Evolutionary conservation across 2,329 filamentous ascomycete genomes (phyloP), one percentile per base, ranked within the genome.

Genomic region (Beauveria sp.): DNA sequence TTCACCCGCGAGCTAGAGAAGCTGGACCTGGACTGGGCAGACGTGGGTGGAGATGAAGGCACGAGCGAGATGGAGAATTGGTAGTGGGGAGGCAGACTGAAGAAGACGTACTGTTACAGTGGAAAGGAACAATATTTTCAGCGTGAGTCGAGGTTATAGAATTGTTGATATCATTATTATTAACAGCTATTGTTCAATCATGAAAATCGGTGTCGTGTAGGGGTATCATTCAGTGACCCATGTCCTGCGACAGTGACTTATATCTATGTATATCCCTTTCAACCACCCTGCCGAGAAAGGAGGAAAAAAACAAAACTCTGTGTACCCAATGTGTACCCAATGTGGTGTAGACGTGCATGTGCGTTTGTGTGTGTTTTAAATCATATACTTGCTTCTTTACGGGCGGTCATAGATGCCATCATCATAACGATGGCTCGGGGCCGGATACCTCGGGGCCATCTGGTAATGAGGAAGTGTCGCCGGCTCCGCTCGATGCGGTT

Each of bases 1-100:
- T 93, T 93, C 70, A 82, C 84, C 43, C 79, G 88, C 28, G 90
- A 93, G 75, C 76, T 93, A 55, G 89, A 92, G 70, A 89, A 85
- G 71, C 80, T 90, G 71, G 88, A 87, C 60, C 67, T 80, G 54
- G 73, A 73, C 61, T 84, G 79, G 75, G 73, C 69, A 16, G 80
- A 81, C 20, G 63, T 73, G 52, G 73, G 68, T 3, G 72, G 59
- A 1, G 72, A 73, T 18, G 73, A 73, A 47, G 68, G 66, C 1
- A 68, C 71, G 67, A 68, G 67, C 54, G 73, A 74, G 52, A 34
- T 71, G 65, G 73, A 75, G 28, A 71, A 66, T 24, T 70, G 67
- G 69, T 63, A 62, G 22, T 24, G 41, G 30, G 10, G 5, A 34
- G 30, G 5, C 30, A 5, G 30, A 34, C 30, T 34, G 30, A 3